Evolutionary conservation across 441 rosid genomes (phyloP), one percentile per base, ranked within the genome.

Genomic region (Sinapis alba): DNA sequence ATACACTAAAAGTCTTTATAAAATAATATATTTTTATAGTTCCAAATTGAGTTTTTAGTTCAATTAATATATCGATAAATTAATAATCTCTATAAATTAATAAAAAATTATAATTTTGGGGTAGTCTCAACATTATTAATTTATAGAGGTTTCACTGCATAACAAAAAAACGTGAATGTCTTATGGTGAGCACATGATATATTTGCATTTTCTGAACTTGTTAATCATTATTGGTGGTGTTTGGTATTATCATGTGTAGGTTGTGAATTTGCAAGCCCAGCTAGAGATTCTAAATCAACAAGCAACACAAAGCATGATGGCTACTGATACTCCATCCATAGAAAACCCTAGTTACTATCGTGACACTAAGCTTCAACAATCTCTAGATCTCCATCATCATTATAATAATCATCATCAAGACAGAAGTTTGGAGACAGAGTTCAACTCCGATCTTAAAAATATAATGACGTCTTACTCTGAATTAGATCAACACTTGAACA

Each of bases 241-340:
- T 47, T 57, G 38, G 23, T 69, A 28, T 28, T 38, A 41, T 9
- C 58, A 60, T 71, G 68, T 77, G 68, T 75, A 92, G 97, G 93
- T 92, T 69, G 88, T 87, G 66, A 89, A 83, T 84, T 85, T 92
- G 65, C 93, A 90, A 63, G 82, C 94, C 51, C 96, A 92, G 41
- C 89, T 92, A 60, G 89, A 93, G 69, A 87, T 83, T 77, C 84
- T 92, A 28, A 89, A 84, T 79, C 92, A 89, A 72, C 90, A 87
- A 76, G 93, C 96, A 61, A 76, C 73, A 16, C 65, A 54, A 68
- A 68, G 72, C 53, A 56, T 68, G 72, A 68, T 56, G 63, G 34
- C 36, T 34, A 3, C 53, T 36, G 53, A 21, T 56, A 21, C 10
- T 0, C 23, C 24, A 56, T 9, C 62, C 36, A 8, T 56, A n/a